phyloP scores from a whole-genome alignment of 225 moss, liverwort and hornwort genomes.

The Thuidium tamariscinum region DNA sequence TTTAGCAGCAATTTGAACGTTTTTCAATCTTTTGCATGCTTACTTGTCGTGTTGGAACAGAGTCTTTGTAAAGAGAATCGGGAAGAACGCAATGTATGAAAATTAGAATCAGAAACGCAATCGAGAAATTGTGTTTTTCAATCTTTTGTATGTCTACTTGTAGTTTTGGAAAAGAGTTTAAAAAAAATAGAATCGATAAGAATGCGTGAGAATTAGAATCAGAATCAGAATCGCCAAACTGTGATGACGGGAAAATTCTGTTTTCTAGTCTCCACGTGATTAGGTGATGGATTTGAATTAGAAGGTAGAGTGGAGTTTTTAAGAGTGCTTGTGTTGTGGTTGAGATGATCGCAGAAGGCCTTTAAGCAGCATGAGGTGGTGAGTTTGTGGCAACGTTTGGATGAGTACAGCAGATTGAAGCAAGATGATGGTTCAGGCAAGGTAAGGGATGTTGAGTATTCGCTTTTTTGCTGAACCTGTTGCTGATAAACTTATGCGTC shows the following conservation, averaged over 20 bases:
- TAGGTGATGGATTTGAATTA: neutral
- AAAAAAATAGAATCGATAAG: neutral
- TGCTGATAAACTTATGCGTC: neutral
- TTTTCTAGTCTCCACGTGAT: neutral
- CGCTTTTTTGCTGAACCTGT: neutral
- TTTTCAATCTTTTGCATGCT: neutral
- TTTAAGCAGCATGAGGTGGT: conserved; percentile 75
- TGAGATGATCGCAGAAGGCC: conserved; percentile 40
- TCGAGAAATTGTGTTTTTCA: neutral
- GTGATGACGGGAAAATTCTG: neutral
- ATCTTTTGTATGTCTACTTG: neutral
- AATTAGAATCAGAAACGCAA: neutral
- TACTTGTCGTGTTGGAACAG: neutral
- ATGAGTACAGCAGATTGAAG: conserved; percentile 62
- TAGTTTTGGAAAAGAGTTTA: neutral
- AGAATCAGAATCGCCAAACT: neutral
- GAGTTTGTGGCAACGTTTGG: conserved; percentile 67
- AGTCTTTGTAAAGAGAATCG: neutral
- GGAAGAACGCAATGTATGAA: neutral
- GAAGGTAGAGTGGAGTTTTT: neutral
- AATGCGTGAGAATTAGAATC: neutral
- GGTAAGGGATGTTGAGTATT: conserved; percentile 25
- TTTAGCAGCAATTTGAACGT: neutral
- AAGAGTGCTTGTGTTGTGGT: conserved; percentile 1
- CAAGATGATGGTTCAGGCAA: conserved; percentile 32